Evolutionary conservation across 108 stramenopile species (phyloP), one percentile per base, ranked within the genome.

Genomic region (Nannochloropsis oceanica): DNA sequence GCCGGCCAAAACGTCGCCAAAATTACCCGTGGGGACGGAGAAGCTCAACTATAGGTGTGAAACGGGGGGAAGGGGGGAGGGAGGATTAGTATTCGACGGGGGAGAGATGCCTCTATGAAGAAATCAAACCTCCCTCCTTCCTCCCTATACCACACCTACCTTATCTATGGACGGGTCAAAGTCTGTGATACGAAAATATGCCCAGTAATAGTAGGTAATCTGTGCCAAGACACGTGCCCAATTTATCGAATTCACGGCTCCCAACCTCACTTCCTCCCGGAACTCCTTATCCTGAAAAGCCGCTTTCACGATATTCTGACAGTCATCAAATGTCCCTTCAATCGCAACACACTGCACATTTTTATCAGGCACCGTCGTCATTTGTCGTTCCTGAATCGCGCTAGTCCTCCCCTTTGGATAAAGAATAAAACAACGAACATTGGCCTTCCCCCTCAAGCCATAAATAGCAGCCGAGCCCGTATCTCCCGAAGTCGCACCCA

Each of bases 181-280:
- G n/a, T 73, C 59, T 9, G 59, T 73, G 59, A 73, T 73, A 9
- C 59, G 59, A n/a, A 73, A 73, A 73, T 73, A 84, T 22, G 94
- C 93, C 95, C 96, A 99, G 92, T 96, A 99, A 92, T 98, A 99
- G 90, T 99, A 99, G 11, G 97, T 96, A 44, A 95, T 98, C 93
- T 99, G 98, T 1, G 97, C 98, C 86, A 99, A 91, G 25, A 99
- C 97, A 43, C 98, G 94, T 44, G 96, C 96, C 97, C 97, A 99
- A 89, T 99, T 99, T 91, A 99, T 99, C 10, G 94, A 95, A 91
- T 99, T 99, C 82, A 99, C 96, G 13, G 98, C 98, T 14, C 97
- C 98, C n/a, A 99, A 92, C 85, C 95, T 85, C 9, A 89, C 87
- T 43, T 91, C 84, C 44, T 95, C 94, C 27, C 96, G 93, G 89